These are phyloP conservation scores for Chlamydomonas sp. DNA, from an alignment of 139 green algal genomes.

Conservation along the genomic window DNA sequence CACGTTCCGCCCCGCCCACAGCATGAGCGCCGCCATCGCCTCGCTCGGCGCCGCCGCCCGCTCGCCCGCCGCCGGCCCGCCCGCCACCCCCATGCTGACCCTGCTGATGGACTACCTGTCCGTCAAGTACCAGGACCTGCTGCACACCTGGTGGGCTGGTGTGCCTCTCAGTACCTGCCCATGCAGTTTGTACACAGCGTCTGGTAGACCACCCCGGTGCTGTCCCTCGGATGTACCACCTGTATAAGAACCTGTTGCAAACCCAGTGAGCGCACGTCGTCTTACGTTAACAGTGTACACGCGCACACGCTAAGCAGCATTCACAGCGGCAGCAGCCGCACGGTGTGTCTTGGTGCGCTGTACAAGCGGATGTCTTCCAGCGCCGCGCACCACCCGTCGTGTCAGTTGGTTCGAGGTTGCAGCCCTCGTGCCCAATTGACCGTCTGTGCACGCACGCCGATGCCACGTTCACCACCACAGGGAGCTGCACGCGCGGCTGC, in stretches of 20 bases:
- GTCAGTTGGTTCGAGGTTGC: neutral
- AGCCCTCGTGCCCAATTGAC: neutral
- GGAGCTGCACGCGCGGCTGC: slow-evolving; percentile 10
- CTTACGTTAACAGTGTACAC: too few species aligned
- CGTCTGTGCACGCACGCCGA: neutral
- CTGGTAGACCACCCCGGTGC: too few species aligned
- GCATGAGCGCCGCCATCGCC: neutral
- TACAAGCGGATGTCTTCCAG: too few species aligned
- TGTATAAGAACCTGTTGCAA: too few species aligned
- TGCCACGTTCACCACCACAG: neutral
- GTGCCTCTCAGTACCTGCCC: too few species aligned
- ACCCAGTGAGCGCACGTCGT: too few species aligned
- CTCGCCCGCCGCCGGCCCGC: neutral
- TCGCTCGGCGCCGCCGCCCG: neutral
- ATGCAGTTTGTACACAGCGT: neutral
- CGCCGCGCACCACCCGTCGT: neutral
- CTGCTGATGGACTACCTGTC: slow-evolving; percentile 17
- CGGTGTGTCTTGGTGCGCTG: too few species aligned
- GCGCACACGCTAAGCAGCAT: too few species aligned
- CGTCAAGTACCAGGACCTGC: slow-evolving; percentile 25
- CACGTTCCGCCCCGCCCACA: neutral
- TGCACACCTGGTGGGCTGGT: slow-evolving; percentile 2
- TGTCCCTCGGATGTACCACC: too few species aligned
- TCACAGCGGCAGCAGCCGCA: too few species aligned
- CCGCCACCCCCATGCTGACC: slow-evolving; percentile 7